phyloP scores from a whole-genome alignment of 257 asterid species.

The Rubia yunnanensis region DNA sequence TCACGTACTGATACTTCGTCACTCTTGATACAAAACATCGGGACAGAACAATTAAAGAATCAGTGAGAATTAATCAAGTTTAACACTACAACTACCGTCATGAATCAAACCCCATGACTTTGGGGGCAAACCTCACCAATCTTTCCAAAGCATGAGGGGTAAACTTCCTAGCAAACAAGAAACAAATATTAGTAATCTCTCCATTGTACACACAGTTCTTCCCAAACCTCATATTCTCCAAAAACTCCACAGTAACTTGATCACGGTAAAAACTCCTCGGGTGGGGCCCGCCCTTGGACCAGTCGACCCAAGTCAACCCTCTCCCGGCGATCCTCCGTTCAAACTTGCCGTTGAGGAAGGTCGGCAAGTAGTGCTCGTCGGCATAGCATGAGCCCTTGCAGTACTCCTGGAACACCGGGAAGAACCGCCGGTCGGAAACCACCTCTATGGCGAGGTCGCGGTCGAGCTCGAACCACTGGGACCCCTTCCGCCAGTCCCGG shows the following conservation, averaged over 20 bases:
- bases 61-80: background rate
- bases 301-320: conserved; percentile 71
- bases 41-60: background rate
- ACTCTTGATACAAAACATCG: background rate
- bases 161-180: conserved; percentile 83
- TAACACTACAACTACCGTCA: background rate
- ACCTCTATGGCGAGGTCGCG: conserved; percentile 58
- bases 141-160: conserved; percentile 45
- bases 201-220: conserved; percentile 61
- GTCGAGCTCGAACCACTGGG: conserved; percentile 85
- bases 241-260: conserved; percentile 30
- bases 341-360: conserved; percentile 42
- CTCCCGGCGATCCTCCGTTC: conserved; percentile 39
- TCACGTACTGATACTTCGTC: too few relatives aligned
- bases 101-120: conserved; percentile 50
- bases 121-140: conserved; percentile 62
- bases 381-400: conserved; percentile 56
- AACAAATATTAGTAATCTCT: conserved; percentile 35
- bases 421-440: conserved; percentile 39
- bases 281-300: conserved; percentile 88
- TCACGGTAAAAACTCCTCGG: conserved; percentile 44
- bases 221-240: conserved; percentile 49
- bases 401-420: conserved; percentile 32
- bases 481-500: conserved; percentile 71
- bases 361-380: conserved; percentile 84